These are phyloP conservation scores for Fusarium equiseti DNA, from an alignment of 2,329 filamentous ascomycete genomes.

Conservation along the genomic window DNA sequence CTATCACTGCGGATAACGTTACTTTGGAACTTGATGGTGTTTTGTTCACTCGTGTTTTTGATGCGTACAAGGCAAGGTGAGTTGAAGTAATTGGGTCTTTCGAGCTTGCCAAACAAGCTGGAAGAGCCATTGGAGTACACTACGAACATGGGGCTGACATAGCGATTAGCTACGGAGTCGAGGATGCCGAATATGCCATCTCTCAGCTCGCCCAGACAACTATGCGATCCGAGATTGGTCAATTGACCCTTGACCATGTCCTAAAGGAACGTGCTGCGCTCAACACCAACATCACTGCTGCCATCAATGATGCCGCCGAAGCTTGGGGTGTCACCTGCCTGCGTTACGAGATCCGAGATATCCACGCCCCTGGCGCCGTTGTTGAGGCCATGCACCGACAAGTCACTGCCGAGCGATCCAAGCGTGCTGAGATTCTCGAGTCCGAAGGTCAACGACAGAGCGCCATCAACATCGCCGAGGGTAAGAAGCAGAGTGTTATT, in stretches of 20 bases:
- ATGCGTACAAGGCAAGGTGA: constrained; percentile 96
- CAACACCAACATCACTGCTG: constrained; percentile 98
- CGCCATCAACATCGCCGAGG: constrained; percentile 99
- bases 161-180: constrained; percentile 84
- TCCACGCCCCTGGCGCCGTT: constrained; percentile 92
- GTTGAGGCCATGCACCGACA: constrained; percentile 99
- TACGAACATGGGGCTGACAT: constrained; percentile 17
- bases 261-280: constrained; percentile 96
- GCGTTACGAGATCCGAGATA: constrained; percentile 97
- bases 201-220: constrained; percentile 98
- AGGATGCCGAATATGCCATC: constrained; percentile 98
- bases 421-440: constrained; percentile 96
- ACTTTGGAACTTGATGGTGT: constrained; percentile 96
- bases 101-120: neutral
- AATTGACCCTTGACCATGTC: constrained; percentile 95
- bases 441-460: constrained; percentile 97
- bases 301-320: constrained; percentile 97
- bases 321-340: constrained; percentile 97
- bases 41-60: constrained; percentile 94
- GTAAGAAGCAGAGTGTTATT: constrained; percentile 96
- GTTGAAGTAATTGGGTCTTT: constrained; percentile 40
- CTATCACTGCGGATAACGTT: constrained; percentile 98
- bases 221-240: constrained; percentile 98
- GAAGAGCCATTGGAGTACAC: neutral
- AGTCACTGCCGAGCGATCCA: constrained; percentile 95